Conservation (phyloP, 108 stramenopile species). For the Aurantiochytrium sp. region DNA sequence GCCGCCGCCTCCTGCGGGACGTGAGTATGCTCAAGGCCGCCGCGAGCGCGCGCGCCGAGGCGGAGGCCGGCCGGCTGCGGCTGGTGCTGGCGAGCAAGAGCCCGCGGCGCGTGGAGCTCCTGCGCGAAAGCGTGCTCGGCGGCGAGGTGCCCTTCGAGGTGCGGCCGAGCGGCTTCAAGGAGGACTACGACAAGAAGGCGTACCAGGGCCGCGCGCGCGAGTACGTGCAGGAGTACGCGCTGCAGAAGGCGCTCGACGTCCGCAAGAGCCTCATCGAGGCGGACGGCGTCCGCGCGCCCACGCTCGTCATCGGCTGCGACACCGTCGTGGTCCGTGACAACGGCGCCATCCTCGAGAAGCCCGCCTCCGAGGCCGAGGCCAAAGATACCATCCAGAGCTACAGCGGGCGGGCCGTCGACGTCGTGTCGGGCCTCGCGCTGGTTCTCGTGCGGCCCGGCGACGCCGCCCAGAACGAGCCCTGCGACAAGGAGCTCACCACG, state of each 20-base stretch:
- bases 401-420: conserved; percentile 73
- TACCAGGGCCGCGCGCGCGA: conserved; percentile 31
- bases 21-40: neutral
- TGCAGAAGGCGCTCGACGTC: conserved; percentile 41
- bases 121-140: neutral
- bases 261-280: neutral
- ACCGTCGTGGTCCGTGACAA: conserved; percentile 51
- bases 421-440: conserved; percentile 74
- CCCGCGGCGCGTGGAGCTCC: conserved; percentile 13
- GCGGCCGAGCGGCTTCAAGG: conserved; percentile 40
- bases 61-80: neutral
- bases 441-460: conserved; percentile 58
- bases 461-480: conserved; percentile 33
- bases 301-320: conserved; percentile 52
- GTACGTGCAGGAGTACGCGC: conserved; percentile 44
- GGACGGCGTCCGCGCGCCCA: neutral
- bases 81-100: neutral
- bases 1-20: no score
- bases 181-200: conserved; percentile 40
- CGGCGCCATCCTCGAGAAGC: conserved; percentile 73
- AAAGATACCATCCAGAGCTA: conserved; percentile 64
- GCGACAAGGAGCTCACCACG: neutral
- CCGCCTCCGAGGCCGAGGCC: conserved; percentile 66
- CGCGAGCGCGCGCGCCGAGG: neutral
- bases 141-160: neutral